Percentiles rank a stretch among this genome's conserved stretches.
Conservation (phyloP, 83 land plant species). For the Picea engelmannii region DNA sequence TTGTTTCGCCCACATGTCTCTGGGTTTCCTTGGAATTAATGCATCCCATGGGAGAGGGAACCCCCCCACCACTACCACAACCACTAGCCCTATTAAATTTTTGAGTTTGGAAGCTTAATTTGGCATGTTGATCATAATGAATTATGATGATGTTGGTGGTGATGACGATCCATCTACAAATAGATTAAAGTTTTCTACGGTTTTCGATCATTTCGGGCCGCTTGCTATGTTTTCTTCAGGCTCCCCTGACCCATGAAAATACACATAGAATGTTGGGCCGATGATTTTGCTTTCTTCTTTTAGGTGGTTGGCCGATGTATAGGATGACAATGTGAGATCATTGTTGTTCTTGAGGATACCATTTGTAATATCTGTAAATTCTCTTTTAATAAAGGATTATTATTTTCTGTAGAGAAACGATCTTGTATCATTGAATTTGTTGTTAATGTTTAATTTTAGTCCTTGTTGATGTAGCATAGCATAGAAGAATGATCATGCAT, state of each 20-base stretch:
- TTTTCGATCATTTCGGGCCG: background rate
- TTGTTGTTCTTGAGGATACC: no score
- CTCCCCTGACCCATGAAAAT: background rate
- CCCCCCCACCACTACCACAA: no score
- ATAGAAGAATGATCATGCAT: no score
- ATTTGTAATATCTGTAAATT: no score
- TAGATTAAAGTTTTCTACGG: background rate
- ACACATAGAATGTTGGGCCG: conserved; percentile 6
- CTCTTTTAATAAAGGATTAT: no score
- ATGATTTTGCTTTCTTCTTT: background rate
- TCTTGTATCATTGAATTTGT: no score
- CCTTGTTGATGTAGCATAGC: no score
- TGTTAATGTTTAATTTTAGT: no score
- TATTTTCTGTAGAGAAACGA: no score
- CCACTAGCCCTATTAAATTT: background rate
- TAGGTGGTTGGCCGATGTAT: conserved; percentile 7
- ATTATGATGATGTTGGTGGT: conserved; percentile 4
- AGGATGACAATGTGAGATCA: no score
- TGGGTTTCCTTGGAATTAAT: conserved; percentile 1
- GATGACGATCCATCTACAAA: conserved; percentile 1
- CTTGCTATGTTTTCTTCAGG: background rate
- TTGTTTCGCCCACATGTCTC: background rate
- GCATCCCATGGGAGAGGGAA: background rate
- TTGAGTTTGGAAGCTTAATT: no score
- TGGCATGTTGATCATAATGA: no score